Conservation (phyloP, 129 eudicot species). For the Pittosporum tobira region DNA sequence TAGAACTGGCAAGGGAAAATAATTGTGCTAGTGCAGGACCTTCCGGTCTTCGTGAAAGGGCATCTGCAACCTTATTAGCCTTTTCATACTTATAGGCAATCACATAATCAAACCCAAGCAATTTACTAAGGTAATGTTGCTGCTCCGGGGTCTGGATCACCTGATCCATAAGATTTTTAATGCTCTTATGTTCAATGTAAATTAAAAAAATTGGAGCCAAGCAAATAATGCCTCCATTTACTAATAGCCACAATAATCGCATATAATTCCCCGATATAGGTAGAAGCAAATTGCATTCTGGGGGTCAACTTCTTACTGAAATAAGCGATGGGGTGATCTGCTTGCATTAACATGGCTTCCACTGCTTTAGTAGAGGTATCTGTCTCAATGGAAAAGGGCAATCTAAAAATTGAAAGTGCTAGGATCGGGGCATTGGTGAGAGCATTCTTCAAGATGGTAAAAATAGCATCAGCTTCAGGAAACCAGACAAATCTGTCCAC, state of each 20-base stretch:
- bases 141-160: not conserved
- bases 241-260: not conserved
- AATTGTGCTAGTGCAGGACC: rapidly evolving
- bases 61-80: not conserved
- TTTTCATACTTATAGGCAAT: constrained; percentile 5
- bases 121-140: constrained; percentile 10
- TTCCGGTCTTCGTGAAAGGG: not conserved
- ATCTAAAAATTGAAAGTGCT: no score
- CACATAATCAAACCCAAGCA: not conserved
- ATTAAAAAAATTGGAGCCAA: not conserved
- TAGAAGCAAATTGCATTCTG: not conserved
- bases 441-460: no score
- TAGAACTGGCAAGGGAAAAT: not conserved
- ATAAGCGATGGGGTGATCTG: not conserved
- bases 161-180: not conserved
- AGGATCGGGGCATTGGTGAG: no score
- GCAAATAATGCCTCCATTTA: constrained; percentile 9
- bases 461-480: no score
- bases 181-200: not conserved
- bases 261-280: not conserved
- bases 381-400: no score
- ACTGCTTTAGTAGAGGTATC: not conserved
- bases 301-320: not conserved
- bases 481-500: no score
- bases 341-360: not conserved